A percentile compares a stretch with the other conserved stretches of the same genome.
phyloP scores from a whole-genome alignment of 164 flowering plant species.

The Umbilicus rupestris region DNA sequence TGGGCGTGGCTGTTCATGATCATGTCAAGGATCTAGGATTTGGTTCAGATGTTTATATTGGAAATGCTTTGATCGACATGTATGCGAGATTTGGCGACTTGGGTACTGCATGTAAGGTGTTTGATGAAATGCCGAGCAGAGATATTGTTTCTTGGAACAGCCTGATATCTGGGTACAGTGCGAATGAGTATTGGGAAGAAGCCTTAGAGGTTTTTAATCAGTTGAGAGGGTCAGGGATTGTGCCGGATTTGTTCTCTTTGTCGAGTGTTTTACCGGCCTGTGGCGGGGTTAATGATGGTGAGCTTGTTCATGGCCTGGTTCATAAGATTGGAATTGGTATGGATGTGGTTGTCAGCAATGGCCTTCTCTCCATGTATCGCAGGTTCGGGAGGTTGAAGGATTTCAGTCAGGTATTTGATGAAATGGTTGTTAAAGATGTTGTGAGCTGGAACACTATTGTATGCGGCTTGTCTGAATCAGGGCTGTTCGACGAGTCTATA shows the following conservation, averaged over 20 bases:
- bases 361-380: constrained; percentile 34
- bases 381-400: constrained; percentile 18
- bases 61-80: constrained; percentile 31
- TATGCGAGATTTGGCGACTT: constrained; percentile 22
- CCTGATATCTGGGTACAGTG: constrained; percentile 25
- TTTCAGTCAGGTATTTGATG: constrained; percentile 21
- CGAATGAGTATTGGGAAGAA: neutral
- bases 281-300: neutral
- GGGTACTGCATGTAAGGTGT: constrained; percentile 17
- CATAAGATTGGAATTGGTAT: constrained; percentile 1
- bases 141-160: constrained; percentile 28
- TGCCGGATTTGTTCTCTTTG: constrained; percentile 1
- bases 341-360: constrained; percentile 23
- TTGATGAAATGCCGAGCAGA: constrained; percentile 19
- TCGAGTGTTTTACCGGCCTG: neutral
- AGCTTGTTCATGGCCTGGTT: neutral
- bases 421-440: constrained; percentile 26
- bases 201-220: neutral
- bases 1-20: constrained; percentile 22
- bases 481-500: constrained; percentile 22
- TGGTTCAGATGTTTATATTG: constrained; percentile 31
- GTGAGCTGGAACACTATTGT: constrained; percentile 39
- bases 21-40: constrained; percentile 27
- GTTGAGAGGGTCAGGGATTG: neutral
- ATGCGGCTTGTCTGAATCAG: constrained; percentile 27